These are phyloP conservation scores for Trapa incisa DNA, from an alignment of 345 rosid genomes.

Conservation along the genomic window DNA sequence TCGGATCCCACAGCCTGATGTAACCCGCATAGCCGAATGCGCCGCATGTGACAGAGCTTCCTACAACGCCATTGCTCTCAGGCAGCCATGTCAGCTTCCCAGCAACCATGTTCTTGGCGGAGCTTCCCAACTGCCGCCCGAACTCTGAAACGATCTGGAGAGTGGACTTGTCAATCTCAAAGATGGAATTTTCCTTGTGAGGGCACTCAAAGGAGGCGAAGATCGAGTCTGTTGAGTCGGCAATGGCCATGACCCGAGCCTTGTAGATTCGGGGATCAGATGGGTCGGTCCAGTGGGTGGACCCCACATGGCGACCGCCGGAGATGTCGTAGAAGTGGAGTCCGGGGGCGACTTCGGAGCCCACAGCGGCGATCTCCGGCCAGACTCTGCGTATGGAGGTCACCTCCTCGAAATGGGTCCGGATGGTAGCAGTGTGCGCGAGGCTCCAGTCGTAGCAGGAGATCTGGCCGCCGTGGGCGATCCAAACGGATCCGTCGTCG, in stretches of 20 bases:
- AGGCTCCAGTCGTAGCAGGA: slow-evolving; percentile 73
- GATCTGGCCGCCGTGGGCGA: slow-evolving; percentile 87
- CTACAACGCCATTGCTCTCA: slow-evolving; percentile 29
- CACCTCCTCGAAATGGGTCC: slow-evolving; percentile 69
- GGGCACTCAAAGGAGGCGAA: slow-evolving; percentile 67
- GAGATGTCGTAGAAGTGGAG: slow-evolving; percentile 76
- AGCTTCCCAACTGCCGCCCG: slow-evolving; percentile 57
- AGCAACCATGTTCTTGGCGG: slow-evolving; percentile 45
- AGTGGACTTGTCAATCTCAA: slow-evolving; percentile 69
- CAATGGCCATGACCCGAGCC: slow-evolving; percentile 52
- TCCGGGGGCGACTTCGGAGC: slow-evolving; percentile 54
- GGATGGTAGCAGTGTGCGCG: slow-evolving; percentile 43
- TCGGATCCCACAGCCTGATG: slow-evolving; percentile 75
- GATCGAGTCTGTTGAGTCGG: slow-evolving; percentile 40
- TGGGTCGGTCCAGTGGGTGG: slow-evolving; percentile 68
- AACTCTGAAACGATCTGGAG: slow-evolving; percentile 48
- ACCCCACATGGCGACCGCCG: slow-evolving; percentile 42
- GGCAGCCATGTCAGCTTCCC: slow-evolving; percentile 66
- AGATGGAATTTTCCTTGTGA: slow-evolving; percentile 62
- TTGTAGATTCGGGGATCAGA: slow-evolving; percentile 74
- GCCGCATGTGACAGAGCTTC: slow-evolving; percentile 46
- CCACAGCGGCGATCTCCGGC: slow-evolving; percentile 54
- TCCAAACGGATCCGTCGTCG: slow-evolving; percentile 61
- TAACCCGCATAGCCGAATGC: slow-evolving; percentile 86
- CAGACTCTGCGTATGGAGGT: slow-evolving; percentile 51